Percentiles rank a stretch among this genome's conserved stretches.
Conservation (phyloP, 257 asterid genomes). For the Ilex asprella region DNA sequence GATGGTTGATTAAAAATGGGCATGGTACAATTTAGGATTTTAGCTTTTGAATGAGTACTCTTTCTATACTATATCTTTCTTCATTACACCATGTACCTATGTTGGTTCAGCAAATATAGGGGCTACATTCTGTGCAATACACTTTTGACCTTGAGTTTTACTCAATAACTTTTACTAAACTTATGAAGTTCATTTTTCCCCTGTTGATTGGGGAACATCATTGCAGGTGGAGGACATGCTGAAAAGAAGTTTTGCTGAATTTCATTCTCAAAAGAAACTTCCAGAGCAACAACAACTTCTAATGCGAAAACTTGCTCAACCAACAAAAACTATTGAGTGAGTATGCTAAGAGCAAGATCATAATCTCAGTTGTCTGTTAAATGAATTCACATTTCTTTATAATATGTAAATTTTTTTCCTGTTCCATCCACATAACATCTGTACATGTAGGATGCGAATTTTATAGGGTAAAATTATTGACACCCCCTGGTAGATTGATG, state of each 20-base stretch:
- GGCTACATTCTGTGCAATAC: background rate
- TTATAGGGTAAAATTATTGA: no score
- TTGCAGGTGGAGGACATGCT: constrained; percentile 98
- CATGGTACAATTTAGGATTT: no score
- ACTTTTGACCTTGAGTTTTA: background rate
- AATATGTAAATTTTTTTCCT: background rate
- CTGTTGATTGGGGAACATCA: constrained; percentile 11
- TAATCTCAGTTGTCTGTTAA: constrained; percentile 4
- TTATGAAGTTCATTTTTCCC: constrained; percentile 12
- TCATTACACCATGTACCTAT: background rate
- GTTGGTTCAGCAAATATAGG: background rate
- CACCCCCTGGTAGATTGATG: no score
- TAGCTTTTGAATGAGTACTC: no score
- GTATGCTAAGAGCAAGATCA: constrained; percentile 27
- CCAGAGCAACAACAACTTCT: constrained; percentile 85
- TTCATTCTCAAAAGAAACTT: constrained; percentile 95
- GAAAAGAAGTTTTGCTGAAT: constrained; percentile 98
- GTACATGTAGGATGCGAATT: no score
- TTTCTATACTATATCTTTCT: background rate
- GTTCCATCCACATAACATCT: background rate
- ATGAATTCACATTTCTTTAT: background rate
- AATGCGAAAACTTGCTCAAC: constrained; percentile 80
- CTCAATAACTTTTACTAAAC: background rate
- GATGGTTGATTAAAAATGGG: no score
- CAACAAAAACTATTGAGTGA: constrained; percentile 69